Conservation (phyloP, 768 basidiomycete genomes). For the Boletus vermiculosoides region DNA sequence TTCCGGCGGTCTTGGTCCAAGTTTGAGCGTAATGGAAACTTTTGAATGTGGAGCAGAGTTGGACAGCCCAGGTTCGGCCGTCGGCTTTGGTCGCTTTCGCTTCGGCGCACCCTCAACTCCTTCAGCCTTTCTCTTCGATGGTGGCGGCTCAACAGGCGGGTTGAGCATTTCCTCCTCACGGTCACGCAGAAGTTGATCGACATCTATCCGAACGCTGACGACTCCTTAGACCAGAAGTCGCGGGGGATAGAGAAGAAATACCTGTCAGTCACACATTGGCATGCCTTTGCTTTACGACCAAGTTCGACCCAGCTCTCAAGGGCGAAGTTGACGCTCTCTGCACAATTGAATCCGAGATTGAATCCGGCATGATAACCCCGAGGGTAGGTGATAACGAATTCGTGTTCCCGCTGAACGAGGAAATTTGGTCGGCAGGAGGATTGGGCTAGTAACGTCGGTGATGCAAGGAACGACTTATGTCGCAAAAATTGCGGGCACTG, state of each 20-base stretch:
- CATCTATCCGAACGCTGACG: constrained; percentile 86
- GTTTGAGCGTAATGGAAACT: constrained; percentile 60
- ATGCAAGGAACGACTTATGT: constrained; percentile 94
- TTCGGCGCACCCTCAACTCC: constrained; percentile 28
- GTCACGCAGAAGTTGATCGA: constrained; percentile 78
- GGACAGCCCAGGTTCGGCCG: constrained; percentile 3
- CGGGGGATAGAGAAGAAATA: constrained; percentile 26
- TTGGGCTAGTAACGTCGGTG: constrained; percentile 77
- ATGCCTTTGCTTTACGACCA: constrained; percentile 76
- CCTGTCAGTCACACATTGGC: constrained; percentile 76
- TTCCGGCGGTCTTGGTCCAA: constrained; percentile 61
- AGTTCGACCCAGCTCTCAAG: constrained; percentile 91
- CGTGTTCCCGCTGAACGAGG: constrained; percentile 90
- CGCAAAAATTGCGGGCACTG: constrained; percentile 91
- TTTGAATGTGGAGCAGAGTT: constrained; percentile 30
- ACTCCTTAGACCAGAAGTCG: constrained; percentile 6
- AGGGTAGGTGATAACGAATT: constrained; percentile 95
- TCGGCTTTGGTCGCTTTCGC: constrained; percentile 27
- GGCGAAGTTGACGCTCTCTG: constrained; percentile 96
- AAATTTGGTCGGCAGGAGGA: constrained; percentile 80
- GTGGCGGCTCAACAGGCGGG: constrained; percentile 1
- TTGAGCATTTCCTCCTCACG: constrained; percentile 48
- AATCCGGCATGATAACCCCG: constrained; percentile 96
- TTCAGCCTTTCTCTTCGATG: constrained; percentile 41
- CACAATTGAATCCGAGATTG: constrained; percentile 94